Conservation (phyloP, 75 land plant species). For the Selaginella moellendorffii region DNA sequence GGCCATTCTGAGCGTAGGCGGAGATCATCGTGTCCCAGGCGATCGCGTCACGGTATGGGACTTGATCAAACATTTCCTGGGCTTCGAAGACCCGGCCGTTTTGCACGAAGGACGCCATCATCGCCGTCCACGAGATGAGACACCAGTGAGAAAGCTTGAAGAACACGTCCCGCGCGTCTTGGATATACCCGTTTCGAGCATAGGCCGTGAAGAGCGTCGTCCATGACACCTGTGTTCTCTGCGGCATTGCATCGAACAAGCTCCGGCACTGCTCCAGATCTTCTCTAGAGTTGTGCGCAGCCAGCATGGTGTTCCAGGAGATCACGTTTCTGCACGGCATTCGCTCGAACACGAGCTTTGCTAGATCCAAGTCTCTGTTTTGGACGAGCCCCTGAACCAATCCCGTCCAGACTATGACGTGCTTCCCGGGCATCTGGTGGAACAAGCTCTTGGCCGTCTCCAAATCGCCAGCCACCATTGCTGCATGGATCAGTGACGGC, state of each 20-base stretch:
- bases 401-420: neutral
- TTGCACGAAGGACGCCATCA: neutral
- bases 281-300: neutral
- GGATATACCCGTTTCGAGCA: conserved; percentile 4
- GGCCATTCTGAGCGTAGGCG: conserved; percentile 5
- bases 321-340: conserved; percentile 2
- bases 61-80: neutral
- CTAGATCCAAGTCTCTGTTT: neutral
- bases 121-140: conserved; percentile 2
- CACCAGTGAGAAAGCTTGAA: neutral
- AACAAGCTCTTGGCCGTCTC: neutral
- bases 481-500: neutral
- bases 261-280: neutral
- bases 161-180: neutral
- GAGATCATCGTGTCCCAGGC: neutral
- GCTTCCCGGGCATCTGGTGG: neutral
- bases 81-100: neutral
- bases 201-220: neutral
- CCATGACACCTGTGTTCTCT: neutral
- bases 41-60: neutral
- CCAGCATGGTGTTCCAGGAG: conserved; percentile 6
- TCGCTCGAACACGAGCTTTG: neutral
- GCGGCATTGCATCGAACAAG: neutral
- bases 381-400: neutral
- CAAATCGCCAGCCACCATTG: neutral